Evolutionary conservation across 2,329 filamentous ascomycete genomes (phyloP), one percentile per base, ranked within the genome.

Genomic region (Ceratocystis eucalypticola): DNA sequence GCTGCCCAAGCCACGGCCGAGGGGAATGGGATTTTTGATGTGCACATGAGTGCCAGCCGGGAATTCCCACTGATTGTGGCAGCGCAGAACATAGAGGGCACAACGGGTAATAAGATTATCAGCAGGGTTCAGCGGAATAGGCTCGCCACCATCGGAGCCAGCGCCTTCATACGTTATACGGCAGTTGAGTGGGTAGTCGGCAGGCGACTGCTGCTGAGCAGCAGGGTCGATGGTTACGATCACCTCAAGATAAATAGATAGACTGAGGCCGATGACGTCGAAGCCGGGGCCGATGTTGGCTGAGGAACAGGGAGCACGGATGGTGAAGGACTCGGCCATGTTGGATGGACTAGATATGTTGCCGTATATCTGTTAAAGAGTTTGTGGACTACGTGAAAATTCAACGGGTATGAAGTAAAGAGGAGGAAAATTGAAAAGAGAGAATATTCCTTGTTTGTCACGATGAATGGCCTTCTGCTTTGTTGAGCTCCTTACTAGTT

Each of bases 271-370:
- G 75, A 97, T 96, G 72, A 96, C 93, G 80, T 99, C 93, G 81
- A 97, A 99, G 68, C 93, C 93, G 62, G 93, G 93, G 71, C 91
- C 93, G 74, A 97, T 96, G 80, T 97, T 97, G 78, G 93, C 93
- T 69, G 92, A 96, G 68, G 93, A 97, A 79, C 90, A 95, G 70
- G 93, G 93, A 69, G 91, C 90, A 77, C 83, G 85, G 80, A 91
- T 89, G 71, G 82, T 78, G 76, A 88, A 87, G 65, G 83, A 84
- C 73, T 85, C 82, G 61, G 67, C 67, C 78, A 81, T 80, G n/a
- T 22, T 65, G 12, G 46, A 30, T 61, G 48, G 66, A 44, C 53
- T 28, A 25, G n/a, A 30, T 50, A 22, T 48, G 41, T 15, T n/a
- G 22, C 22, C 17, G 66, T 22, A 50, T 61, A n/a, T n/a, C 15